Evolutionary conservation across 371 early-diverging fungal genomes (phyloP), one percentile per base, ranked within the genome.

Genomic region (Fennellomyces sp.): DNA sequence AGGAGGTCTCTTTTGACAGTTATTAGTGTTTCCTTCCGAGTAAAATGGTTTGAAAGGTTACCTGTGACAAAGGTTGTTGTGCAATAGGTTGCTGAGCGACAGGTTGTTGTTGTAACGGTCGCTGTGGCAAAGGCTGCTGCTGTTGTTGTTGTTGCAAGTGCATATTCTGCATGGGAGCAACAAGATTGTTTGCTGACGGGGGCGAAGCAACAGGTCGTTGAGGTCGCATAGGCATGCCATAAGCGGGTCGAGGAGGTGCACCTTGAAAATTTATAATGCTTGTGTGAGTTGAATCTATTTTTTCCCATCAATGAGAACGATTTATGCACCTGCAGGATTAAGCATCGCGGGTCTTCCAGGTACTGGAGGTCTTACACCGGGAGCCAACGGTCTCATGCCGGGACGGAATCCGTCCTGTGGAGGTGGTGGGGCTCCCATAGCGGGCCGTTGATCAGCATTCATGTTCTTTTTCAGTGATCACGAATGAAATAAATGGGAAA

Each of bases 111-210:
- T 15, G 26, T 45, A 42, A 41, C 11, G 15, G 15, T 35, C 33
- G 45, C 26, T n/a, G 11, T 10, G n/a, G n/a, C 30, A 28, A 31
- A 19, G 36, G 52, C 42, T 38, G 53, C 26, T 48, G 61, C 21
- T 47, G 55, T 12, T 65, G 63, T 30, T 36, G 56, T 31, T 61
- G 61, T 17, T 70, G 72, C 12, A 75, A 55, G 15, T 75, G 58
- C 69, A 75, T 65, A 30, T 68, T 70, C 53, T 71, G 71, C 68
- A 75, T 69, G 23, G 71, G 66, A 29, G 71, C 25, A 2, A 56
- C 48, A 13, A 66, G 57, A 52, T 42, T 52, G 29, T 50, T 51
- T 5, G 36, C 38, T 52, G 26, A 31, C 26, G 49, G 17, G 36
- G 49, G 5, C n/a, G 36, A 12, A 21, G 50, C 31, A 19, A 47